Evolutionary conservation across 2,329 filamentous ascomycete genomes (phyloP).

Genomic region (Fusarium keratoplasticum): DNA sequence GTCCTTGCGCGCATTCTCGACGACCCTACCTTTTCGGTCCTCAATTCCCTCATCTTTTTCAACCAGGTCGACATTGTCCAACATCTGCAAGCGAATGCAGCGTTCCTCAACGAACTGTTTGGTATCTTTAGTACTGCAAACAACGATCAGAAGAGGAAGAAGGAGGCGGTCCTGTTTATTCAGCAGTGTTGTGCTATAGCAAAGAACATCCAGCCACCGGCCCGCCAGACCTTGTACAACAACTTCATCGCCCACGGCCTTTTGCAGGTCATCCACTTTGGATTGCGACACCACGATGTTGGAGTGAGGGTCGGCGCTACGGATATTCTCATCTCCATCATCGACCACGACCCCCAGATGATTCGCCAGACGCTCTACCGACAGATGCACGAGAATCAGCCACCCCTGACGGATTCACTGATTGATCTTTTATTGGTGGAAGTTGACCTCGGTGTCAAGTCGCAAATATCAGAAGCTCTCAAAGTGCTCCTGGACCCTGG

Average conservation of each 20-base stretch:
- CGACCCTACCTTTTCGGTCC: conserved; percentile 95
- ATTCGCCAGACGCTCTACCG: conserved; percentile 94
- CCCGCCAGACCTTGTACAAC: conserved; percentile 83
- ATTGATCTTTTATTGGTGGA: conserved; percentile 93
- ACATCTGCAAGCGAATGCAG: conserved; percentile 85
- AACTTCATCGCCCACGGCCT: conserved; percentile 92
- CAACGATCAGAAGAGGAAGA: conserved; percentile 78
- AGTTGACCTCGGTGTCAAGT: conserved; percentile 92
- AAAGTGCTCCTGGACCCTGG: conserved; percentile 89
- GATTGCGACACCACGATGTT: conserved; percentile 85
- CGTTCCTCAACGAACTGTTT: conserved; percentile 88
- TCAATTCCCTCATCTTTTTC: conserved; percentile 98
- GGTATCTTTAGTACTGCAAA: conserved; percentile 80
- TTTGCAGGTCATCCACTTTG: conserved; percentile 90
- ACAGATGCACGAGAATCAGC: conserved; percentile 87
- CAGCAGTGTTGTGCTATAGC: conserved; percentile 95
- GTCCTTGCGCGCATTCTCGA: conserved; percentile 95
- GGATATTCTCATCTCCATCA: conserved; percentile 91
- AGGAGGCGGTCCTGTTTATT: conserved; percentile 95
- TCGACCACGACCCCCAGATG: conserved; percentile 95
- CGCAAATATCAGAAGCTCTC: conserved; percentile 93
- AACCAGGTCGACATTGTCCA: conserved; percentile 98
- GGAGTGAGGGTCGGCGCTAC: conserved; percentile 90
- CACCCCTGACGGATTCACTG: conserved; percentile 88
- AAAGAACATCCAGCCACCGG: conserved; percentile 90